Evolutionary conservation across 2,329 filamentous ascomycete genomes (phyloP).

Genomic region (Fusarium napiforme): DNA sequence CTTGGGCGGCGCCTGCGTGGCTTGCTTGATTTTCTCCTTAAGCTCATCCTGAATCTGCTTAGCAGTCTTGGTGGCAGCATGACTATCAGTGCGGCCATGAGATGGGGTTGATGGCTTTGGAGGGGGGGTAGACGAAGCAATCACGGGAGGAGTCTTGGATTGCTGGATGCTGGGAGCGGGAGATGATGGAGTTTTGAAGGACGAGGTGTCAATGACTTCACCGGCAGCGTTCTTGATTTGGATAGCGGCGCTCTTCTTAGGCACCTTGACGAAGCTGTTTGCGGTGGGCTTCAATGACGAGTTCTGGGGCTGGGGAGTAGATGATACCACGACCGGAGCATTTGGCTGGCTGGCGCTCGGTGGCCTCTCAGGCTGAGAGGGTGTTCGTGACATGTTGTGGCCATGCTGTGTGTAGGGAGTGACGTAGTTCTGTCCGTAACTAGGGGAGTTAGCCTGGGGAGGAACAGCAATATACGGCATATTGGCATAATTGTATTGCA

Average conservation of each 20-base stretch:
- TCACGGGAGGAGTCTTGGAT: slow-evolving; percentile 74
- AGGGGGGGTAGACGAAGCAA: slow-evolving; percentile 83
- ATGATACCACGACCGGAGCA: slow-evolving; percentile 70
- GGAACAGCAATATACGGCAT: slow-evolving; percentile 61
- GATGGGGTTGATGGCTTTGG: slow-evolving; percentile 77
- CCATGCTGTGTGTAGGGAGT: slow-evolving; percentile 61
- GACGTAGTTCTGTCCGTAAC: slow-evolving; percentile 61
- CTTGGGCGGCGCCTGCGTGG: slow-evolving; percentile 54
- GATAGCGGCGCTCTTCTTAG: slow-evolving; percentile 78
- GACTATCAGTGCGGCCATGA: slow-evolving; percentile 78
- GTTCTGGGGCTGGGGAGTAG: slow-evolving; percentile 71
- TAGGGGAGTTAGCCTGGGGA: slow-evolving; percentile 59
- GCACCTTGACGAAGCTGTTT: slow-evolving; percentile 59
- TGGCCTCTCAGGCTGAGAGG: slow-evolving; percentile 78
- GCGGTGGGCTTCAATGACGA: slow-evolving; percentile 64
- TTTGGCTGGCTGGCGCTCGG: slow-evolving; percentile 72
- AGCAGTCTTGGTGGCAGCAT: slow-evolving; percentile 73
- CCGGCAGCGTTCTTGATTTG: slow-evolving; percentile 86
- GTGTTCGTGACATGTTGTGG: slow-evolving; percentile 83
- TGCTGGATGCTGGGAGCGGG: slow-evolving; percentile 65
- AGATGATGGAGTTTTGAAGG: slow-evolving; percentile 66
- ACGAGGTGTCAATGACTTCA: slow-evolving; percentile 77
- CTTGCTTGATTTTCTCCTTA: slow-evolving; percentile 79
- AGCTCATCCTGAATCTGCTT: slow-evolving; percentile 88
- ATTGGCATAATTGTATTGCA: slow-evolving; percentile 57